Base-by-base conservation (phyloP, 352 stramenopile genomes). In the Aphanomyces cochlioides region DNA sequence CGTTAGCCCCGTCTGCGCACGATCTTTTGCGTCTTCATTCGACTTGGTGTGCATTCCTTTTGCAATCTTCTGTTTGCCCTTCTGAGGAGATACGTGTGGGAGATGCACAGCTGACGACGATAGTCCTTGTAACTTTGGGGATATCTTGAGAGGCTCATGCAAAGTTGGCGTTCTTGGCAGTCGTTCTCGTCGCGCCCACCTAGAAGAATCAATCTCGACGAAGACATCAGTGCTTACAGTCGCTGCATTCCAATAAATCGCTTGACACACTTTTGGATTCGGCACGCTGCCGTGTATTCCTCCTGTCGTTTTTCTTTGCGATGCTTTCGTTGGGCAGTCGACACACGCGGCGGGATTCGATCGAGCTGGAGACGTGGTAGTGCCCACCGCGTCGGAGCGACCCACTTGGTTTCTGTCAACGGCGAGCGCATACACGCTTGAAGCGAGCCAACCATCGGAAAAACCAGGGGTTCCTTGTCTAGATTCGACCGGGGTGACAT, bases 311-410 rank as follows among this genome's bases (percentile, higher is more conserved):
- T 47, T 38, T 6, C 6, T 19, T 53, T 15, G 19, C 39, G 57
- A 7, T 40, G 1, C 6, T n/a, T 28, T 8, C n/a, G 54, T 17
- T 61, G 54, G 12, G 56, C 39, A 37, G 57, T 64, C 10, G 56
- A 47, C 47, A 8, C 19, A 34, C 12, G 50, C 50, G 50, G 17
- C n/a, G 19, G 36, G 3, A 66, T 47, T 3, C 40, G 37, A 15
- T 66, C 57, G 12, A 66, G 39, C 15, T 13, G 3, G 12, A 66
- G 21, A 21, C 38, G 57, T n/a, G 57, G 57, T 15, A 66, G 37
- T 4, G 17, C 57, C 37, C 37, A 66, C 36, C 57, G 57, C 10
- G 40, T 66, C n/a, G 37, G 15, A 15, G 56, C 13, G 5, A 41
- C 3, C 3, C 13, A 15, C 8, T 64, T 64, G 17, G 21, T 58